A percentile compares a stretch with the other conserved stretches of the same genome.
These are phyloP conservation scores for Botrytis elliptica DNA, from an alignment of 2,329 filamentous ascomycete genomes.

Conservation along the genomic window DNA sequence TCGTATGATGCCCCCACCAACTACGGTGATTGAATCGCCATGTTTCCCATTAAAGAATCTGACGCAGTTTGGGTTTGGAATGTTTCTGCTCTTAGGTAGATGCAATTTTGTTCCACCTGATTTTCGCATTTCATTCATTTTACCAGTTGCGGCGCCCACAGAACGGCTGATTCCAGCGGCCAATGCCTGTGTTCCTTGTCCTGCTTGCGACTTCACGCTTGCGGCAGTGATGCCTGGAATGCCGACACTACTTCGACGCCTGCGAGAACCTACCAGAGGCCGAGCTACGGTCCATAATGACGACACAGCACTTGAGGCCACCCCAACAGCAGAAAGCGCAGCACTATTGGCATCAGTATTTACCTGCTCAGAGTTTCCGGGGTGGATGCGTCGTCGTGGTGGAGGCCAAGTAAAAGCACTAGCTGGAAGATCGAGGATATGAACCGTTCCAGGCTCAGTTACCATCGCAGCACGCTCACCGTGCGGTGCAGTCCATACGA, in stretches of 20 bases:
- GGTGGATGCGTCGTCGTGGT: constrained; percentile 48
- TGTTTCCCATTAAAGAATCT: constrained; percentile 64
- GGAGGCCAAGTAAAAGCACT: constrained; percentile 81
- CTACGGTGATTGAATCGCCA: constrained; percentile 61
- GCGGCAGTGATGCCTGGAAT: constrained; percentile 35
- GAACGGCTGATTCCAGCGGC: constrained; percentile 73
- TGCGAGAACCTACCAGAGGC: constrained; percentile 36
- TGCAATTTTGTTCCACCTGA: constrained; percentile 73
- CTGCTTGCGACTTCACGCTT: constrained; percentile 49
- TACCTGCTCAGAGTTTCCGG: constrained; percentile 25
- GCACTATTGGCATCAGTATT: constrained; percentile 46
- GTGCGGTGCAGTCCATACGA: constrained; percentile 79
- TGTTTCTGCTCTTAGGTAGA: constrained; percentile 55
- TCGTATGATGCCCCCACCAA: constrained; percentile 65
- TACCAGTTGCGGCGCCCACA: constrained; percentile 66
- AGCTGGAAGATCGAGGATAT: constrained; percentile 82
- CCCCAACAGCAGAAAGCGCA: constrained; percentile 45
- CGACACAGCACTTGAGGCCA: constrained; percentile 39
- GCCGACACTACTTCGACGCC: constrained; percentile 38
- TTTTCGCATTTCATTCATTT: constrained; percentile 69
- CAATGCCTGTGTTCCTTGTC: constrained; percentile 70
- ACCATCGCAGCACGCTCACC: constrained; percentile 84
- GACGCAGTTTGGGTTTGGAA: constrained; percentile 59
- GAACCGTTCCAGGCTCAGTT: constrained; percentile 92
- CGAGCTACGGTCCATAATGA: constrained; percentile 38